These are phyloP conservation scores for Fusarium palustre DNA, from an alignment of 2,329 filamentous ascomycete species.

Conservation along the genomic window DNA sequence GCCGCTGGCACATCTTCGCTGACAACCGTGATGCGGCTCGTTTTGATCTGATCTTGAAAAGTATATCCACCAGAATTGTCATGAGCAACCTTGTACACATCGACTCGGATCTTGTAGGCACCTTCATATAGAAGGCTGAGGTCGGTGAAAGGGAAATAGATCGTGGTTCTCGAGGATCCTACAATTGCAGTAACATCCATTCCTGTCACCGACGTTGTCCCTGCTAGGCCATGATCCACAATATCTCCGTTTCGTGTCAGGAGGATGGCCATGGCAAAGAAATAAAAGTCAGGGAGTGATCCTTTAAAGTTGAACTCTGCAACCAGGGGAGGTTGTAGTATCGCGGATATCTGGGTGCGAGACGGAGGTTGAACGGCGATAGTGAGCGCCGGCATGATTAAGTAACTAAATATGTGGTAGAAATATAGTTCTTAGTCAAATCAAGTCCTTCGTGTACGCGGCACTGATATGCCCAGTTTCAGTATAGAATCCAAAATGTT, in stretches of 20 bases:
- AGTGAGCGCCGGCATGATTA: slow-evolving; percentile 28
- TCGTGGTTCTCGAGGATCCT: slow-evolving; percentile 11
- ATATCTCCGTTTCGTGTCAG: slow-evolving; percentile 33
- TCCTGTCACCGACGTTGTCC: slow-evolving; percentile 33
- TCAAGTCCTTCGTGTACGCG: not conserved
- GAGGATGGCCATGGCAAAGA: slow-evolving; percentile 47
- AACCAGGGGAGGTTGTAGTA: slow-evolving; percentile 43
- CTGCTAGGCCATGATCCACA: slow-evolving; percentile 39
- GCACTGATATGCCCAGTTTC: slow-evolving; percentile 19
- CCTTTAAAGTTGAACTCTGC: slow-evolving; percentile 27
- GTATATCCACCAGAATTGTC: slow-evolving; percentile 20
- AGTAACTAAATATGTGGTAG: not conserved
- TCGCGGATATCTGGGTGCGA: slow-evolving; percentile 23
- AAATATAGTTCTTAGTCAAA: not conserved
- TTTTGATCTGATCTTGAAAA: slow-evolving; percentile 34
- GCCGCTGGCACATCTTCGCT: slow-evolving; percentile 9
- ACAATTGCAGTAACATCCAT: slow-evolving; percentile 15
- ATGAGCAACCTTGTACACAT: slow-evolving; percentile 44
- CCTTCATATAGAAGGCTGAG: slow-evolving; percentile 43
- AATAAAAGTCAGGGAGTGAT: slow-evolving; percentile 22
- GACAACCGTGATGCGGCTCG: slow-evolving; percentile 27
- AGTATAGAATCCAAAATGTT: not conserved
- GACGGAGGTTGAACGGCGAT: slow-evolving; percentile 47
- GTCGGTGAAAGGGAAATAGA: slow-evolving; percentile 46
- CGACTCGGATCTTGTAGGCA: slow-evolving; percentile 46